phyloP scores from a whole-genome alignment of 345 rosid species.

The Hevea brasiliensis region DNA sequence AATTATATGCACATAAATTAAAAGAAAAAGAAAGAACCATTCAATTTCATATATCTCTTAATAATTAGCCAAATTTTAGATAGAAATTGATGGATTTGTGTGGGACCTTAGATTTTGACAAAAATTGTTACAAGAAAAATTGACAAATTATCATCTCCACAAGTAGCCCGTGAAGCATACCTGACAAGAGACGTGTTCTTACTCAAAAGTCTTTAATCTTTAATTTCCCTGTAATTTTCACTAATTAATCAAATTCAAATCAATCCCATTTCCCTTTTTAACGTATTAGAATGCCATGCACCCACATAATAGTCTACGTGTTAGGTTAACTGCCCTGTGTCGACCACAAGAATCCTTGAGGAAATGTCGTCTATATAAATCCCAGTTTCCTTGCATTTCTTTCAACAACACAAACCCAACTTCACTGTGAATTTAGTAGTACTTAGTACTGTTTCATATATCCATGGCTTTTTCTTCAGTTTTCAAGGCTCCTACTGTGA shows the following conservation, averaged over 20 bases:
- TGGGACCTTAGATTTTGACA: background rate
- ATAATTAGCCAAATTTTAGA: too few species aligned
- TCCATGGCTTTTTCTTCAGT: constrained; percentile 33
- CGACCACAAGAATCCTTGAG: constrained; percentile 23
- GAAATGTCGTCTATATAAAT: constrained; percentile 45
- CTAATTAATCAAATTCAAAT: background rate
- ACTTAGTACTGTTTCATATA: background rate
- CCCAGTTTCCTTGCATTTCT: constrained; percentile 8
- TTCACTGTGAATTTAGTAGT: background rate
- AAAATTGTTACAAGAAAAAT: background rate
- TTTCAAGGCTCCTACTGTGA: constrained; percentile 16
- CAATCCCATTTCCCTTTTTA: too few species aligned
- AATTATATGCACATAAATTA: too few species aligned
- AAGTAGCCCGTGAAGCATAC: background rate
- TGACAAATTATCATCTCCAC: background rate
- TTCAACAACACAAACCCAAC: background rate
- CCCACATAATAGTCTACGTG: constrained; percentile 43
- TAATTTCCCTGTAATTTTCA: background rate
- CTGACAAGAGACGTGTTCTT: constrained; percentile 3
- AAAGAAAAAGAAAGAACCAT: too few species aligned
- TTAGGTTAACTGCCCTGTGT: constrained; percentile 52
- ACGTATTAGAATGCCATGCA: constrained; percentile 22
- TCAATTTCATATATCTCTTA: too few species aligned
- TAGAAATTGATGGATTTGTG: background rate
- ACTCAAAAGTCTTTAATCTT: background rate